Evolutionary conservation across 352 stramenopile genomes (phyloP), one percentile per base, ranked within the genome.

Genomic region (Phytophthora syringae): DNA sequence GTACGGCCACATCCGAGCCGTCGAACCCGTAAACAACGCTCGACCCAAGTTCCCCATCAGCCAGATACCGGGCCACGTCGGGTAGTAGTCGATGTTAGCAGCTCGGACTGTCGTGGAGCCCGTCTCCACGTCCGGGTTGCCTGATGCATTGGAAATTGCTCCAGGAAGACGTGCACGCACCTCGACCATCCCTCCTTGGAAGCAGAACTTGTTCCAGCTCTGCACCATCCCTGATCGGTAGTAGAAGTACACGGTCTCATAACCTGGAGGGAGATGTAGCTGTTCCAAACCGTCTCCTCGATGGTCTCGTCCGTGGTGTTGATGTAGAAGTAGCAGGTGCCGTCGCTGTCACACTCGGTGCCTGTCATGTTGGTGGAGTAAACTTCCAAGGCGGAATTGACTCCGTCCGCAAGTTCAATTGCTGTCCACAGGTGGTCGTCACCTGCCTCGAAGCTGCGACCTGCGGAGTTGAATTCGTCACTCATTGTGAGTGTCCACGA

Each of bases 1-100:
- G 82, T 94, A 99, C 2, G 97, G 97, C 97, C 97, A 99, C 64
- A 99, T 94, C 86, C n/a, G n/a, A n/a, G n/a, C n/a, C n/a, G n/a
- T n/a, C n/a, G n/a, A n/a, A n/a, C n/a, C n/a, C n/a, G n/a, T n/a
- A n/a, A n/a, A n/a, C n/a, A n/a, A n/a, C n/a, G n/a, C n/a, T n/a
- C n/a, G n/a, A n/a, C n/a, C n/a, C n/a, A n/a, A n/a, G n/a, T n/a
- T n/a, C n/a, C n/a, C n/a, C n/a, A n/a, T n/a, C n/a, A n/a, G n/a
- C n/a, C n/a, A n/a, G n/a, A n/a, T n/a, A n/a, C n/a, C n/a, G n/a
- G n/a, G n/a, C n/a, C n/a, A n/a, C n/a, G n/a, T n/a, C n/a, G n/a
- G n/a, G n/a, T n/a, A n/a, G n/a, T n/a, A n/a, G n/a, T n/a, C n/a
- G n/a, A n/a, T n/a, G n/a, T n/a, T n/a, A n/a, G n/a, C n/a, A n/a